Conservation (phyloP, 2,329 filamentous ascomycete genomes). For the Colletotrichum australisinense region DNA sequence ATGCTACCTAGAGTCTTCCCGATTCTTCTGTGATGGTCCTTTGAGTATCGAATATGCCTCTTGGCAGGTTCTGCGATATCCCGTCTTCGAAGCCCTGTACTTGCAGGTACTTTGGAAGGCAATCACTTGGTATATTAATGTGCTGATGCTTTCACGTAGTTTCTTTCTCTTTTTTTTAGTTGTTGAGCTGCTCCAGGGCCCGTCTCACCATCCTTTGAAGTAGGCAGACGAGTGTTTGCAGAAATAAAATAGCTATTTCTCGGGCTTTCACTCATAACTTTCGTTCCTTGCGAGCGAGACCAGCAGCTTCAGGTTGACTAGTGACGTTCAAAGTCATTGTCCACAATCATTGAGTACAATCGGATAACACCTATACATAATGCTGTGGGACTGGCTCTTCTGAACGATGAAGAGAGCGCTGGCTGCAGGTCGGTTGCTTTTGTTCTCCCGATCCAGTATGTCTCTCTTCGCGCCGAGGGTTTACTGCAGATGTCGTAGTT, state of each 20-base stretch:
- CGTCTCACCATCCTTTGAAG: not conserved
- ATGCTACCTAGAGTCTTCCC: no score
- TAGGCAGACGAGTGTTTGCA: not conserved
- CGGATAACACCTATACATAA: not conserved
- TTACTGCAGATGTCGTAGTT: not conserved
- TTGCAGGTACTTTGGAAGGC: not conserved
- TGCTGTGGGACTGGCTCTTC: not conserved
- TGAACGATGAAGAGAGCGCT: not conserved
- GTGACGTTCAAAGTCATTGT: not conserved
- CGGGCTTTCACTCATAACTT: not conserved
- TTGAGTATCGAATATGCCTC: not conserved
- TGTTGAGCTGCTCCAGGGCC: no score
- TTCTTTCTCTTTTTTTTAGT: not conserved
- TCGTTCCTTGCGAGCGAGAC: not conserved
- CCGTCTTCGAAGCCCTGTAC: not conserved
- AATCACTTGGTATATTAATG: not conserved
- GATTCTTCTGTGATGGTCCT: not conserved
- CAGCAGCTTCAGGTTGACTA: not conserved
- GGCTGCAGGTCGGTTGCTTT: not conserved
- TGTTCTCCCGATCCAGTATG: not conserved
- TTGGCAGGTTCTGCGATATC: not conserved
- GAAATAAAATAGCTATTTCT: not conserved
- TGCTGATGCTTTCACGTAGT: not conserved
- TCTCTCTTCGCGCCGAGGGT: not conserved
- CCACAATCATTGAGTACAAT: not conserved